These are phyloP conservation scores for Gomphus sp. DNA, from an alignment of 1,284 basidiomycete genomes.

Conservation along the genomic window DNA sequence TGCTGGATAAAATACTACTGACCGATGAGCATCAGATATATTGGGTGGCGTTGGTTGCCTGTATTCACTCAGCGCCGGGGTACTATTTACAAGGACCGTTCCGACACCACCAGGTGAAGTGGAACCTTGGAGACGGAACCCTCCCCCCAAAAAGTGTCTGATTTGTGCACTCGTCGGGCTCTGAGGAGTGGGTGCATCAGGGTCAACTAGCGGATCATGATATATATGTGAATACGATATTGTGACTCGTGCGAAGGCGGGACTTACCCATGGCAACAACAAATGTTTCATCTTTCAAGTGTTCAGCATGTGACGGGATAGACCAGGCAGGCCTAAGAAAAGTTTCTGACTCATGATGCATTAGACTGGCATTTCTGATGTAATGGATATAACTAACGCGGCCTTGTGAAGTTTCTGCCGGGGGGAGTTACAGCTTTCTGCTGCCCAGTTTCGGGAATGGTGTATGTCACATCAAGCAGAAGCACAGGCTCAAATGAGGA, in stretches of 20 bases:
- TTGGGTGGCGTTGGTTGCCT: constrained; percentile 34
- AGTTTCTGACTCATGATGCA: constrained; percentile 23
- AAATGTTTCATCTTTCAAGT: constrained; percentile 24
- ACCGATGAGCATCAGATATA: constrained; percentile 43
- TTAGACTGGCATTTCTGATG: not conserved
- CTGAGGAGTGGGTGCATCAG: constrained; percentile 40
- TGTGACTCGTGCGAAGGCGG: not conserved
- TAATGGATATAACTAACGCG: constrained; percentile 23
- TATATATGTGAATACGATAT: not conserved
- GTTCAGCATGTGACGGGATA: constrained; percentile 22
- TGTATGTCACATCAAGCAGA: constrained; percentile 27
- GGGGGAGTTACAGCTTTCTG: constrained; percentile 26
- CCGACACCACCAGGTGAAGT: not conserved
- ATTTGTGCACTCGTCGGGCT: constrained; percentile 32
- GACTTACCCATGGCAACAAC: constrained; percentile 31
- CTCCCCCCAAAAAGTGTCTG: constrained; percentile 35
- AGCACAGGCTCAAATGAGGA: constrained; percentile 19
- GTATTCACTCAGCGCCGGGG: constrained; percentile 34
- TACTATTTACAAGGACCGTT: constrained; percentile 28
- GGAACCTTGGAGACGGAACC: constrained; percentile 21
- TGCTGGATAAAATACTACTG: constrained; percentile 14
- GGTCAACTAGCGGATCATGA: constrained; percentile 21
- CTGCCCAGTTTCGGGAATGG: constrained; percentile 29
- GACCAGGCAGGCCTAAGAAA: constrained; percentile 27
- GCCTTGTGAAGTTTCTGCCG: constrained; percentile 30